A percentile compares a stretch with the other conserved stretches of the same genome.
Conservation (phyloP, 805 yeast species). For the Komagataella populi region DNA sequence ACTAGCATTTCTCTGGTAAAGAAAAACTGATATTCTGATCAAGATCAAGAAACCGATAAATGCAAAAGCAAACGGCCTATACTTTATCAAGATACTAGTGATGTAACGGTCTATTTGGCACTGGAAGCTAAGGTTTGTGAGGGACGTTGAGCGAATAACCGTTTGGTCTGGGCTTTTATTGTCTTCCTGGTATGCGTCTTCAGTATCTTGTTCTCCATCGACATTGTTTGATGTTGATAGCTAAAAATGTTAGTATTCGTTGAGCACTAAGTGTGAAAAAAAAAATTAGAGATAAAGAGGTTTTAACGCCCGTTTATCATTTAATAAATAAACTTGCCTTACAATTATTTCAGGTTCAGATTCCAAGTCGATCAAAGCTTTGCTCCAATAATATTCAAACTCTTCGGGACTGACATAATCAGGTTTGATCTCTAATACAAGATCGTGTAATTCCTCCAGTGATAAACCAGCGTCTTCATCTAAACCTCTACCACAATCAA, state of each 20-base stretch:
- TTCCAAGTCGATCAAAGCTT: conserved; percentile 46
- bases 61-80: conserved; percentile 11
- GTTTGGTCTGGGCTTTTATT: conserved; percentile 17
- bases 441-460: conserved; percentile 59
- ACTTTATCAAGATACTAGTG: conserved; percentile 8
- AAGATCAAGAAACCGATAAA: conserved; percentile 1
- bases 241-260: conserved; percentile 10
- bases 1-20: conserved; percentile 2
- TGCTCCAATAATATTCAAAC: conserved; percentile 63
- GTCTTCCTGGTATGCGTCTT: conserved; percentile 9
- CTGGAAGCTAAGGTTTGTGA: conserved; percentile 11
- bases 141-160: conserved; percentile 63
- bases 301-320: conserved; percentile 1
- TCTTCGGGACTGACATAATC: conserved; percentile 40
- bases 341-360: conserved; percentile 59
- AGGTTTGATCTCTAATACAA: conserved; percentile 42
- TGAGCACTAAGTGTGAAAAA: not conserved
- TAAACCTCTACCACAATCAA: conserved; percentile 19
- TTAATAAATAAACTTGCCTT: conserved; percentile 25
- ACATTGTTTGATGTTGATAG: conserved; percentile 14
- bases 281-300: not conserved
- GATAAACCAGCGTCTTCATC: conserved; percentile 21
- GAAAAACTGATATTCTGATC: not conserved
- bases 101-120: conserved; percentile 14
- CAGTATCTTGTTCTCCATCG: conserved; percentile 24